Percentiles rank a stretch among this genome's conserved stretches.
Conservation (phyloP, 2,329 filamentous ascomycete genomes). For the Talaromyces sp. region DNA sequence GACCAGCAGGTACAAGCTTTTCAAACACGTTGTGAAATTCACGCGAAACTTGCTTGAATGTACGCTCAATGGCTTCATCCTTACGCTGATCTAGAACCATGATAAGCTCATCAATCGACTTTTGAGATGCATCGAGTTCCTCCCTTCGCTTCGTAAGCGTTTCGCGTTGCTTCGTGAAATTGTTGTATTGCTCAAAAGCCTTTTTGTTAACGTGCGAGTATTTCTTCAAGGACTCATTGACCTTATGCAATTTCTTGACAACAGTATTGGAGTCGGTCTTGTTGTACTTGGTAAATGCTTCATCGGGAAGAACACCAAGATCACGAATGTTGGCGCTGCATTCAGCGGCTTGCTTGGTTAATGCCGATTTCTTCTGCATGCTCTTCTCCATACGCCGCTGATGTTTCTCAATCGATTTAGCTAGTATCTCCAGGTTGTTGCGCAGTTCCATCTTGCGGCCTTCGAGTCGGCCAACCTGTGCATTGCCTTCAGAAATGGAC, state of each 20-base stretch:
- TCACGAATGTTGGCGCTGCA: conserved; percentile 86
- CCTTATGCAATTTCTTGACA: conserved; percentile 72
- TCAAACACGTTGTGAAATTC: conserved; percentile 93
- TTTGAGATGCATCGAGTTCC: conserved; percentile 81
- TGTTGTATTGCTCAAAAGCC: conserved; percentile 97
- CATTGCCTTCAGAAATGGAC: conserved; percentile 58
- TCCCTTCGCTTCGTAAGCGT: conserved; percentile 75
- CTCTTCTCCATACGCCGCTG: conserved; percentile 90
- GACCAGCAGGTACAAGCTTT: conserved; percentile 88
- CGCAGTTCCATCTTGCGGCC: conserved; percentile 59
- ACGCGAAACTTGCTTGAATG: conserved; percentile 93
- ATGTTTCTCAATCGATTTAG: conserved; percentile 72
- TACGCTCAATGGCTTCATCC: conserved; percentile 95
- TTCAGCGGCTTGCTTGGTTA: conserved; percentile 71
- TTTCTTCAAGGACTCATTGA: conserved; percentile 89
- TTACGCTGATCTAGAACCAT: conserved; percentile 89
- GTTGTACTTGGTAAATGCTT: conserved; percentile 87
- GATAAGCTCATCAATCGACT: conserved; percentile 86
- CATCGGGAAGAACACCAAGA: conserved; percentile 85
- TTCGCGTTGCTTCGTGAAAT: conserved; percentile 88
- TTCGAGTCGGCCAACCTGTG: conserved; percentile 55
- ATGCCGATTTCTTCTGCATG: conserved; percentile 76
- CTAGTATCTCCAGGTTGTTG: conserved; percentile 68
- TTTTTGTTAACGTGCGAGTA: conserved; percentile 99
- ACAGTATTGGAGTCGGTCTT: conserved; percentile 74